Conservation (phyloP, 345 rosid genomes). For the Boechera retrofracta region DNA sequence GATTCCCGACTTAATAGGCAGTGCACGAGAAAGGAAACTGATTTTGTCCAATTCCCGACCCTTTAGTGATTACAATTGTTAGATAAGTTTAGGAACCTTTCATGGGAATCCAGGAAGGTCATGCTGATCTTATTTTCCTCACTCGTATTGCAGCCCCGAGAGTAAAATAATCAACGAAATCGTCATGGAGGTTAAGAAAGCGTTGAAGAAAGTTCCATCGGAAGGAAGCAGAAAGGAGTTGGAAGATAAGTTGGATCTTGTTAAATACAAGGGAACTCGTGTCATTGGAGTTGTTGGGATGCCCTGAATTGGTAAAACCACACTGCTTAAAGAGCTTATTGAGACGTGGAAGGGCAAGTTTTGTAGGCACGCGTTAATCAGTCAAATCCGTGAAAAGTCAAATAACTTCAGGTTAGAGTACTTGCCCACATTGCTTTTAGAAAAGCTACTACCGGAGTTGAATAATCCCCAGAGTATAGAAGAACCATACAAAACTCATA, state of each 20-base stretch:
- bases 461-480: background rate
- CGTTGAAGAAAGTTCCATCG: background rate
- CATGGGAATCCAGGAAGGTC: background rate
- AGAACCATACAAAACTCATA: slow-evolving; percentile 13
- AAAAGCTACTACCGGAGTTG: background rate
- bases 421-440: background rate
- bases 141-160: background rate
- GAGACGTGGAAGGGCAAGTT: background rate
- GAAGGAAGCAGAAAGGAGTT: slow-evolving; percentile 8
- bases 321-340: slow-evolving; percentile 1
- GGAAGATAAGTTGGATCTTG: background rate
- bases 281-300: slow-evolving; percentile 13
- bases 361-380: background rate
- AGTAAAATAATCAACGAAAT: background rate
- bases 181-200: slow-evolving; percentile 2
- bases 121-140: background rate
- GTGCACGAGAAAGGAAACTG: background rate
- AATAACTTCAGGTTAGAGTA: background rate
- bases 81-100: background rate
- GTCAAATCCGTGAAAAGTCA: background rate
- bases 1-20: slow-evolving; percentile 4
- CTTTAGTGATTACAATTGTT: background rate
- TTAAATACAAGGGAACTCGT: background rate
- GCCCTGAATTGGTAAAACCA: slow-evolving; percentile 32
- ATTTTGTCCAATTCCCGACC: background rate